Percentiles rank a stretch among this genome's conserved stretches.
These are phyloP conservation scores for Tubosaeta sp. DNA, from an alignment of 768 basidiomycete species.

Conservation along the genomic window DNA sequence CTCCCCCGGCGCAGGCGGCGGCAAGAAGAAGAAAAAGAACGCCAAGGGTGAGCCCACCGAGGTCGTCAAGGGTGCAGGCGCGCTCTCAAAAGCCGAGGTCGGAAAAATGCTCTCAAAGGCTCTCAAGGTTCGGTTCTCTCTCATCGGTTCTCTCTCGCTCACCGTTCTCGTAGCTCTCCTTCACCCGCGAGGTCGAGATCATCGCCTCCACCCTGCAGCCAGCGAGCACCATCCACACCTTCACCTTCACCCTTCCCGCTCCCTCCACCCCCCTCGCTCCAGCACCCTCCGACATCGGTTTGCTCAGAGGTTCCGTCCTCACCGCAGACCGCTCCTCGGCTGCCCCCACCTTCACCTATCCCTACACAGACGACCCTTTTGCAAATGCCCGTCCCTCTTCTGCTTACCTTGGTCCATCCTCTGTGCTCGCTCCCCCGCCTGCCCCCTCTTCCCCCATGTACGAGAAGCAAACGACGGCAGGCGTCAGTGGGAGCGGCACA, in stretches of 20 bases:
- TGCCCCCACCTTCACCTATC: constrained; percentile 62
- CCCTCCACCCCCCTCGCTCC: constrained; percentile 74
- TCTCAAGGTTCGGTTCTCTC: constrained; percentile 58
- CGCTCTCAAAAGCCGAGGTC: constrained; percentile 80
- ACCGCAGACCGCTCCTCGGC: constrained; percentile 64
- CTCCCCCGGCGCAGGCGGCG: constrained; percentile 77
- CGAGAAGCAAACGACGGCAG: constrained; percentile 27
- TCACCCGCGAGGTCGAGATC: constrained; percentile 89
- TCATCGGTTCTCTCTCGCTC: not conserved
- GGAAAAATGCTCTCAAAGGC: constrained; percentile 89
- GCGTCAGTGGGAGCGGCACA: constrained; percentile 35
- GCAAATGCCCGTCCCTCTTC: constrained; percentile 65
- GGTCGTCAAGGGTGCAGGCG: constrained; percentile 69
- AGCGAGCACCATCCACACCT: constrained; percentile 87
- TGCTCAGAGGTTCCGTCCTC: constrained; percentile 72
- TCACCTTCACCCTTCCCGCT: constrained; percentile 82
- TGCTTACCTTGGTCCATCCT: constrained; percentile 76
- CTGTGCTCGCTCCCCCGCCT: constrained; percentile 44
- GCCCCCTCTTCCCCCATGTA: constrained; percentile 26
- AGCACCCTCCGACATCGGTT: constrained; percentile 53
- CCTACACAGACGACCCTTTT: constrained; percentile 75
- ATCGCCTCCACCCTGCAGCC: constrained; percentile 94
- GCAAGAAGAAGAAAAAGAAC: constrained; percentile 65
- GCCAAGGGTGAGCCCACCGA: constrained; percentile 53
- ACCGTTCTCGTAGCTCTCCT: constrained; percentile 59